Base-by-base conservation (phyloP, 2,329 filamentous ascomycete genomes). In the Aspergillus terreus region DNA sequence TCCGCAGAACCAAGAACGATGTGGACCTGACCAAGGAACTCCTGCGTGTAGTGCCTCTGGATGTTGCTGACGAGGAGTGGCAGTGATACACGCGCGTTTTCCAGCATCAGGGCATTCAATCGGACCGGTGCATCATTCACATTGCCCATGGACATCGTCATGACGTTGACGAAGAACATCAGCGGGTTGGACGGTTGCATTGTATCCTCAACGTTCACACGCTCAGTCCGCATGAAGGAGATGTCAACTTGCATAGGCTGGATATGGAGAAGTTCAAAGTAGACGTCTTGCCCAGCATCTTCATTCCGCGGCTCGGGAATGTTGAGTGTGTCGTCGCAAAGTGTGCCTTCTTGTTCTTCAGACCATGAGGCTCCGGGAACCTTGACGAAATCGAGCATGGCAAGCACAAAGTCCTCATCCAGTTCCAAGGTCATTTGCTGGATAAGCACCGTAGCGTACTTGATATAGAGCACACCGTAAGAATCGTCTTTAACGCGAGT, bases 71-170 rank as follows among this genome's bases (percentile, higher is more conserved):
- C 81, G 42, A 99, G 78, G 1, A 95, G 84, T 4, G 86, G 85
- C 6, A 91, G 85, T 0, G 94, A 96, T 4, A 99, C 88, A 25
- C 94, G 85, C 42, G 94, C 92, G 63, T 99, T 99, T 71, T 99
- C 94, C 21, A 99, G 76, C 76, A 99, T 88, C 21, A 99, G 77
- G 1, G 94, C 90, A 57, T 97, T 99, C 67, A 99, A 84, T 44
- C 90, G 86, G 48, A 99, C 85, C 0, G 94, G 95, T 6, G 94
- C 94, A 71, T 99, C 95, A 64, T 99, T 99, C 77, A 99, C 90
- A 64, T 99, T 99, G 58, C 94, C 94, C 64, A 99, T 94, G 12
- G 94, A 95, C 94, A 99, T 99, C 0, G 95, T 97, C 78, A 99
- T 85, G 60, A 97, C 90, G 66, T 99, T 97, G 70, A 97, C 85